Base-by-base conservation (phyloP, 139 green algal genomes). In the Tetraselmis striata region DNA sequence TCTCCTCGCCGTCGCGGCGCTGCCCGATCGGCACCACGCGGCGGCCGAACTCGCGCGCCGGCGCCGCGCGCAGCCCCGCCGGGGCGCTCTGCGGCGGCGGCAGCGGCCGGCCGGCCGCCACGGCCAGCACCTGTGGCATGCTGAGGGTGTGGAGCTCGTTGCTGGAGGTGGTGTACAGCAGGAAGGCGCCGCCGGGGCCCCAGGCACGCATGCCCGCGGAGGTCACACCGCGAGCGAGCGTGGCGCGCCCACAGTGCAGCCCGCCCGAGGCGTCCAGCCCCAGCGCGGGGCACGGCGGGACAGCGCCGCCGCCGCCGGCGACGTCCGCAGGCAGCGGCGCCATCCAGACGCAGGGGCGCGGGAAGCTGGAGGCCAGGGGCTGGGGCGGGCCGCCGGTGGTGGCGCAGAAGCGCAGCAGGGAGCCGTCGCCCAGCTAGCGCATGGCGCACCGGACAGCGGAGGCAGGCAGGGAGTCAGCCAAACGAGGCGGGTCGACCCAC, bases 81-180 rank as follows among this genome's bases (percentile, higher is more conserved):
- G n/a, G n/a, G n/a, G n/a, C n/a, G n/a, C 45, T 67, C 45, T 67
- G 45, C 45, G 18, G 45, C 45, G 5, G 45, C 5, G 45, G 45
- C 45, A 18, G 18, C 45, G 45, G 45, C 18, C 18, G 45, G 45
- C 45, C 45, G 11, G 45, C 5, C 5, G 18, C 45, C 45, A 67
- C 11, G 45, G 18, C 11, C 45, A 18, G 45, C 29, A 90, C 80
- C 32, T 86, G 45, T 2, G 23, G n/a, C 24, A 94, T 67, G 32
- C 83, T 86, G 11, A 90, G 77, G 0, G 83, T 91, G 83, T 91
- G 89, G 80, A 96, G 76, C 29, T 87, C 27, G 80, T 88, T 79
- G 30, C 83, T 83, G 1, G 88, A 80, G 0, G 89, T 94, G 24
- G 85, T 93, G 88, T 86, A 97, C 59, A 97, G 84, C 82, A 97